Base-by-base conservation (phyloP, 176 grass and related monocot species). In the Elymus sibiricus region DNA sequence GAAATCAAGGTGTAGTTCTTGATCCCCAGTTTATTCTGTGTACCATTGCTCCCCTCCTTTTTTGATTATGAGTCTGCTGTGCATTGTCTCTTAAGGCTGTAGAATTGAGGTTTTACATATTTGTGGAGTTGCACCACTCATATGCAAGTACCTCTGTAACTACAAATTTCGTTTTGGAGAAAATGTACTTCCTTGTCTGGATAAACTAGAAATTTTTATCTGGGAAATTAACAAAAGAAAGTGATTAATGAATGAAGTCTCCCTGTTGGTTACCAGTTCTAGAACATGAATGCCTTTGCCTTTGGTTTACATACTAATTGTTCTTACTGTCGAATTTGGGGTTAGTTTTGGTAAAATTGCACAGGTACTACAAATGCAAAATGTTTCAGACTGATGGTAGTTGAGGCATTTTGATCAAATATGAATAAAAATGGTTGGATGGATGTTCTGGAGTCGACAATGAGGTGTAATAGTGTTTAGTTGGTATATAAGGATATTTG, bases 1-100 rank as follows among this genome's bases (percentile, higher is more conserved):
- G 89, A 84, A 86, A 86, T 97, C 70, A 86, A 87, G 92, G 94
- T 89, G 46, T 4, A 21, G 4, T 84, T 28, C 74, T 47, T 65
- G n/a, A 39, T 73, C 15, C 73, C 27, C 6, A 31, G 17, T 51
- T 89, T 80, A 55, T 21, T 78, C 67, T 9, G 40, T 82, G 14
- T 31, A 74, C 19, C 2, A 75, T 72, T 71, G 39, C n/a, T 74
- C 16, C 15, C 60, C 34, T 69, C 44, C 44, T 46, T 11, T 16
- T 15, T 49, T 49, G 14, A 22, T 49, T 27, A 29, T 35, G 14
- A 62, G 2, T 51, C 47, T 63, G 58, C 10, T 80, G 5, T 9
- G 38, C 24, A 29, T 60, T 49, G 46, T 49, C 46, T 49, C 14
- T 49, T 46, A 46, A 46, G 44, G 44, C 44, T 46, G 44, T 46